phyloP scores from a whole-genome alignment of 2,329 filamentous ascomycete species.

The Albophoma yamanashiensis region DNA sequence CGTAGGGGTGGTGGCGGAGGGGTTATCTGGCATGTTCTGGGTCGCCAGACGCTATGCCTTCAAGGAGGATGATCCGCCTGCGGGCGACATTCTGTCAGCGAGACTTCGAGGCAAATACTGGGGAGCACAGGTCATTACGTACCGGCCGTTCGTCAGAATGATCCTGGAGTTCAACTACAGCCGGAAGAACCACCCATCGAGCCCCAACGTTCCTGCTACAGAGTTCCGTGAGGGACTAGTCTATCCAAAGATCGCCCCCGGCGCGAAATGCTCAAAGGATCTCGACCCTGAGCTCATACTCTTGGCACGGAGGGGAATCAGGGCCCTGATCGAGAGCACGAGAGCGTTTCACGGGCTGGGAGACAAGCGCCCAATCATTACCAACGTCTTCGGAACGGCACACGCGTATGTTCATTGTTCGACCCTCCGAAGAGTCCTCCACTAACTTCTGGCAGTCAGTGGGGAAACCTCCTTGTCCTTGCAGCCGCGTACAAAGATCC shows the following conservation, averaged over 20 bases:
- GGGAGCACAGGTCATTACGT: slow-evolving; percentile 81
- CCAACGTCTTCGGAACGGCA: slow-evolving; percentile 92
- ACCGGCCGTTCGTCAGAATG: slow-evolving; percentile 60
- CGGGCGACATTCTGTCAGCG: slow-evolving; percentile 67
- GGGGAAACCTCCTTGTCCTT: slow-evolving; percentile 89
- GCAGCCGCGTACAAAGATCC: slow-evolving; percentile 66
- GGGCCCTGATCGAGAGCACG: slow-evolving; percentile 75
- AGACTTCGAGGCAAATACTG: slow-evolving; percentile 90
- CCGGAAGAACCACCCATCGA: slow-evolving; percentile 21
- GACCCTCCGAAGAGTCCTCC: not conserved
- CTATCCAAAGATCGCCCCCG: slow-evolving; percentile 25
- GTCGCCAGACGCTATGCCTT: slow-evolving; percentile 43
- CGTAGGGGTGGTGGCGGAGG: slow-evolving; percentile 34
- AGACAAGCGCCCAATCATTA: slow-evolving; percentile 65
- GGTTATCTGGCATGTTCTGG: slow-evolving; percentile 31
- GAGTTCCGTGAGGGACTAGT: slow-evolving; percentile 26
- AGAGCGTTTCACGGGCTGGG: slow-evolving; percentile 62
- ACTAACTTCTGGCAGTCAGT: slow-evolving; percentile 56
- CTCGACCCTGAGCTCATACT: slow-evolving; percentile 36
- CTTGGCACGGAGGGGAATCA: slow-evolving; percentile 52
- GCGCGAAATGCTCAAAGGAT: slow-evolving; percentile 24
- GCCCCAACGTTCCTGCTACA: slow-evolving; percentile 19
- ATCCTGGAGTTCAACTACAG: slow-evolving; percentile 39
- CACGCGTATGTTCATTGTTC: slow-evolving; percentile 67
- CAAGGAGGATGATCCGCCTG: slow-evolving; percentile 57